phyloP scores from a whole-genome alignment of 306 rosid species.

The Cicer arietinum region DNA sequence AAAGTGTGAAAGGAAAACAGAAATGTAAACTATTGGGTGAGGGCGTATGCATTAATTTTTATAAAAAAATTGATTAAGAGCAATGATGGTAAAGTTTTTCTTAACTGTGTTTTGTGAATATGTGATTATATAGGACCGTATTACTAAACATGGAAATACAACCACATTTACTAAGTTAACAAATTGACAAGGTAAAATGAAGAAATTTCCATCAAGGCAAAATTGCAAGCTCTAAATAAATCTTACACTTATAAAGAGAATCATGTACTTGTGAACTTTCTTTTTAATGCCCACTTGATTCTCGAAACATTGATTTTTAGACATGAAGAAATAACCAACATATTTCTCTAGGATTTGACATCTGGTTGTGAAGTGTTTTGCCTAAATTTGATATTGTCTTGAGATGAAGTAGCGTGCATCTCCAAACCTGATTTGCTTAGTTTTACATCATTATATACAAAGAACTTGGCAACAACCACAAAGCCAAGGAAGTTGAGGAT shows the following conservation, averaged over 20 bases:
- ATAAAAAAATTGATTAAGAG: too few species aligned
- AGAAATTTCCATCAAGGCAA: conserved; percentile 19
- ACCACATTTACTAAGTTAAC: neutral
- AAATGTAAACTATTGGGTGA: too few species aligned
- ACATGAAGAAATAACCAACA: neutral
- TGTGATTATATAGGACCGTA: too few species aligned
- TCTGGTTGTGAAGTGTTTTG: conserved; percentile 24
- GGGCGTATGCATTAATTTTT: too few species aligned
- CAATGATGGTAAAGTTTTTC: too few species aligned
- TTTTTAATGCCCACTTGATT: neutral
- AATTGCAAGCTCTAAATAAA: neutral
- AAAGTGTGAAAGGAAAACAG: too few species aligned
- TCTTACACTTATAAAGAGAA: neutral
- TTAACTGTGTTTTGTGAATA: too few species aligned
- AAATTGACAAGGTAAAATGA: neutral
- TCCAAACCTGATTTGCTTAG: conserved; percentile 45
- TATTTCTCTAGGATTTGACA: conserved; percentile 7
- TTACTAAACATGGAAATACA: too few species aligned
- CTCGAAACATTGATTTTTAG: too few species aligned
- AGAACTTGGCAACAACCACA: conserved; percentile 63
- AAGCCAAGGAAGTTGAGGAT: conserved; percentile 68
- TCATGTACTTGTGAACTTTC: conserved; percentile 2
- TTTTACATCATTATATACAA: conserved; percentile 59
- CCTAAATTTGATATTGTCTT: conserved; percentile 29
- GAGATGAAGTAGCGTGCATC: conserved; percentile 30